Conservation (phyloP, 352 stramenopile genomes). For the Phytophthora pistaciae region DNA sequence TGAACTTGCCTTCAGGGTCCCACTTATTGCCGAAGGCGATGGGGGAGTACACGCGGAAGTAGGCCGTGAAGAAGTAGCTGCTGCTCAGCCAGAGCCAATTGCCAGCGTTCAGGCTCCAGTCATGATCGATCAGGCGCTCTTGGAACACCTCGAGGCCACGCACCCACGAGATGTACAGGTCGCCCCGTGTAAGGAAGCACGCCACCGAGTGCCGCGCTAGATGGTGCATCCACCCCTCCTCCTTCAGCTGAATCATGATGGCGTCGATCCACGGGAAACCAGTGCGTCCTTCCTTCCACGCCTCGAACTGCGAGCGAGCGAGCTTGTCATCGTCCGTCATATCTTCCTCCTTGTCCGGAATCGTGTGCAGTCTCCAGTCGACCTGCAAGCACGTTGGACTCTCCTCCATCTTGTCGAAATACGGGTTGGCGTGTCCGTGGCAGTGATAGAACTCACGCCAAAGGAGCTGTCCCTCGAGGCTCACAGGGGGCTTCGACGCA, state of each 20-base stretch:
- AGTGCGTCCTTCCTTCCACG: constrained; percentile 95
- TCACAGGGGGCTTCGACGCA: constrained; percentile 88
- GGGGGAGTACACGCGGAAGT: constrained; percentile 97
- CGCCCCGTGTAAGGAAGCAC: constrained; percentile 98
- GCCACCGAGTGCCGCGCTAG: constrained; percentile 96
- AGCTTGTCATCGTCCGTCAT: constrained; percentile 87
- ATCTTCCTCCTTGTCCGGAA: constrained; percentile 67
- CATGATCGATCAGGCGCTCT: constrained; percentile 95
- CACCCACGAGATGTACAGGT: constrained; percentile 97
- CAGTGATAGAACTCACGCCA: constrained; percentile 97
- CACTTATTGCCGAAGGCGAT: constrained; percentile 96
- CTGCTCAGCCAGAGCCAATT: constrained; percentile 98
- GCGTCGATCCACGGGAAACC: constrained; percentile 99
- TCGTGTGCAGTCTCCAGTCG: constrained; percentile 83
- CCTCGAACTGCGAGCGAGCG: constrained; percentile 80
- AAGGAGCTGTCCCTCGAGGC: constrained; percentile 94
- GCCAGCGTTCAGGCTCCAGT: constrained; percentile 97
- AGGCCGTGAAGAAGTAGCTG: constrained; percentile 97
- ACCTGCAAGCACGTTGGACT: constrained; percentile 94
- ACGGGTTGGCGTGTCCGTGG: constrained; percentile 75
- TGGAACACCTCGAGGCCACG: constrained; percentile 93
- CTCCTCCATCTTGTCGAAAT: constrained; percentile 95
- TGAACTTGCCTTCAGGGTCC: constrained; percentile 92
- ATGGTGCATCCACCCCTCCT: constrained; percentile 93
- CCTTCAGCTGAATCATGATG: constrained; percentile 94